Base-by-base conservation (phyloP, 805 yeast genomes). In the Metschnikowia corniflorae region DNA sequence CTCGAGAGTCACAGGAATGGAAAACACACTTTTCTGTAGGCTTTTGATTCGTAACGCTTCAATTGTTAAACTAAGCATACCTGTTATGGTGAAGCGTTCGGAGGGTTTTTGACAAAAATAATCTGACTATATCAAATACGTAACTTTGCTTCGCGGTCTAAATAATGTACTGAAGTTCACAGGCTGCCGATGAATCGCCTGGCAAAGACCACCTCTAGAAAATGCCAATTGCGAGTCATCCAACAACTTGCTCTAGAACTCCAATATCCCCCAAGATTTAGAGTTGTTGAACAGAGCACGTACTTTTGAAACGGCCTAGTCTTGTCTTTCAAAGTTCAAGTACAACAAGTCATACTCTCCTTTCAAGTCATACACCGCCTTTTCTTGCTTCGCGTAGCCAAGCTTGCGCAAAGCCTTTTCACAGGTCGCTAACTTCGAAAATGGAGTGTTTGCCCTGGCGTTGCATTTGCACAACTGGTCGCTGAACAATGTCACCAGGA, bases 301-400 rank as follows among this genome's bases (percentile, higher is more conserved):
- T 21, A 12, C 13, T 18, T 6, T 9, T n/a, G 24, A 13, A 12
- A 5, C 26, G 7, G 15, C 18, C 33, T 26, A 36, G 13, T 13
- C 25, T 22, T 30, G 39, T 41, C 63, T 70, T 46, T 73, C 79
- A 55, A 79, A 86, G 55, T 78, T 77, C 53, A 80, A 66, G 59
- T 84, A 87, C 46, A 86, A 70, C 58, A 87, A 68, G 44, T 77
- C 79, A 61, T 86, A 85, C 44, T 77, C 81, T 39, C 66, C 62
- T 45, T 75, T 80, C 55, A 87, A 67, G 55, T 86, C 95, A 63
- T 86, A 83, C 35, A 80, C 61, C 20, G 82, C 78, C 53, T 73
- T 74, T 54, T 87, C 95, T 35, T 73, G 67, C 51, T 79, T 77
- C 38, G 62, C 59, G 62, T 86, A 87, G 14, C 64, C 63, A 37